Conservation (phyloP, 306 rosid species). For the Dalbergia oliveri region DNA sequence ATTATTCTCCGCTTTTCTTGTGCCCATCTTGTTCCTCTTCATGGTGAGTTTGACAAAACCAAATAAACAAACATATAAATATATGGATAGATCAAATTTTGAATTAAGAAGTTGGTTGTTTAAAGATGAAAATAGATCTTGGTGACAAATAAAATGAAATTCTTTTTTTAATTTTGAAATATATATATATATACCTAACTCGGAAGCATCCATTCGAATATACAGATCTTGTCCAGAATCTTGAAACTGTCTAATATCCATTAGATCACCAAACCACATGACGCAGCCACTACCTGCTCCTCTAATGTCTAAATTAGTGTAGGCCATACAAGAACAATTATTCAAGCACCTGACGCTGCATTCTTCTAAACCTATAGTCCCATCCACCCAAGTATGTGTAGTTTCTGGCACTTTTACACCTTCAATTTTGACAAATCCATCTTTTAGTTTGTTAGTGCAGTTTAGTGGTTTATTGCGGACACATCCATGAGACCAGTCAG, state of each 20-base stretch:
- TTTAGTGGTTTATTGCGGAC: conserved; percentile 30
- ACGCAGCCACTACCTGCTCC: conserved; percentile 53
- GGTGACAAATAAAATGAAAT: no score
- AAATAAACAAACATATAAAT: conserved; percentile 12
- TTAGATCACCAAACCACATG: conserved; percentile 58
- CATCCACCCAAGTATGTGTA: conserved; percentile 40
- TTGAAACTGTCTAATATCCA: conserved; percentile 49
- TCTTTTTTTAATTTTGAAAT: no score
- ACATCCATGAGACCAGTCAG: conserved; percentile 51
- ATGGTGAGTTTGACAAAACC: background rate
- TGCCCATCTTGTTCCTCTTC: background rate
- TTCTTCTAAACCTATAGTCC: conserved; percentile 25
- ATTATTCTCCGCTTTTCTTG: conserved; percentile 18
- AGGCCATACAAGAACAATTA: conserved; percentile 62
- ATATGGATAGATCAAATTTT: no score
- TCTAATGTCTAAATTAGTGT: conserved; percentile 42
- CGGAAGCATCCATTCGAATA: conserved; percentile 51
- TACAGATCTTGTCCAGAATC: conserved; percentile 44
- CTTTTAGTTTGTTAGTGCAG: conserved; percentile 36
- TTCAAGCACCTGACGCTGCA: conserved; percentile 50
- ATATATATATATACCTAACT: conserved; percentile 26
- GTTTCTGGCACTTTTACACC: conserved; percentile 54
- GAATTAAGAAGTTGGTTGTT: no score
- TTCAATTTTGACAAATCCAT: conserved; percentile 44
- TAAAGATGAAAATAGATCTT: no score